Evolutionary conservation across 169 alveolate genomes (phyloP).

Genomic region (Plasmodium falciparum): DNA sequence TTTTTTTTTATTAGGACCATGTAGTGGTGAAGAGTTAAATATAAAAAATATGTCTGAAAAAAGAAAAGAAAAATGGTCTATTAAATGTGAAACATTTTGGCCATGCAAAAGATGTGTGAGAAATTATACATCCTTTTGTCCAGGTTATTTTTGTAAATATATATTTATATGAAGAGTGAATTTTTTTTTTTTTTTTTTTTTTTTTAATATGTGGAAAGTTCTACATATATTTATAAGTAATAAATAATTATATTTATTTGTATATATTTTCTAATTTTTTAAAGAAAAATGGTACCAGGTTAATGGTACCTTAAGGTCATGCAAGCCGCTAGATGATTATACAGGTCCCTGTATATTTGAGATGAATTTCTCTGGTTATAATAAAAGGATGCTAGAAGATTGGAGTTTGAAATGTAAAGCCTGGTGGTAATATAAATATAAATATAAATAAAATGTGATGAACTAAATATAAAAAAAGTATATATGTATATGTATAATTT

Average conservation of each 20-base stretch:
- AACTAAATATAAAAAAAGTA: too few relatives aligned
- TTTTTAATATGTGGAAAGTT: constrained; percentile 58
- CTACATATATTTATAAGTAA: constrained; percentile 45
- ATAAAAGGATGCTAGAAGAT: constrained; percentile 53
- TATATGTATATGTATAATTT: background rate
- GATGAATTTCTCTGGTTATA: constrained; percentile 61
- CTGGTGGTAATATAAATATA: constrained; percentile 57
- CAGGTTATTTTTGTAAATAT: constrained; percentile 75
- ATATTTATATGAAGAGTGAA: constrained; percentile 8
- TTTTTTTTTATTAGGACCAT: constrained; percentile 79
- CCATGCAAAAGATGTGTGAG: constrained; percentile 85
- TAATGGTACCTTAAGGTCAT: constrained; percentile 50
- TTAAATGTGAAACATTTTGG: constrained; percentile 84
- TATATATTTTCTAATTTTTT: background rate
- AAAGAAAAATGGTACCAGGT: constrained; percentile 65
- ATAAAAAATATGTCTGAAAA: constrained; percentile 78
- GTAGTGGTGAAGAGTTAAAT: constrained; percentile 82
- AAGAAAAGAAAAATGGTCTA: constrained; percentile 81
- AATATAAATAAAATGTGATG: too few relatives aligned
- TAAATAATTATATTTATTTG: background rate
- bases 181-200: background rate
- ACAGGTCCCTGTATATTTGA: constrained; percentile 69
- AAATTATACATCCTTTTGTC: constrained; percentile 81
- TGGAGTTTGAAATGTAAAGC: constrained; percentile 77
- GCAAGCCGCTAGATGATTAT: constrained; percentile 39